These are phyloP conservation scores for Neurospora pannonica DNA, from an alignment of 495 filamentous ascomycete genomes.

Conservation along the genomic window DNA sequence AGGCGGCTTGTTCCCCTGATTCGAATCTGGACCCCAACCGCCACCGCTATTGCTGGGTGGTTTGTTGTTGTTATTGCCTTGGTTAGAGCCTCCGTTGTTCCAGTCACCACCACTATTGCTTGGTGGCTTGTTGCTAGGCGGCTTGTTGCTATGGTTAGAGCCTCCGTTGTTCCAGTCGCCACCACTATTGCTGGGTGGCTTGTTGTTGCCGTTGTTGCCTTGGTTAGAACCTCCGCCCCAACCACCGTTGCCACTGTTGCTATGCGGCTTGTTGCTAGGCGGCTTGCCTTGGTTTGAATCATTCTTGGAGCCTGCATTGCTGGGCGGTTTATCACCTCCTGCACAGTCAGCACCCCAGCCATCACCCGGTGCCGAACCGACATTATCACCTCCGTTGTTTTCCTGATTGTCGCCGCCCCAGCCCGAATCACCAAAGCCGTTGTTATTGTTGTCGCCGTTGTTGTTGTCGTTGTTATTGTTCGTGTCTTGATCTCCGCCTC, in stretches of 20 bases:
- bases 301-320: neutral
- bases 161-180: conserved; percentile 2
- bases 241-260: neutral
- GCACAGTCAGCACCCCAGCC: neutral
- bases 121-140: too few relatives aligned
- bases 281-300: neutral
- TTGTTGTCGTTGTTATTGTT: neutral
- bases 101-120: too few relatives aligned
- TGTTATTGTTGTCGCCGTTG: neutral
- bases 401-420: neutral
- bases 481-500: neutral
- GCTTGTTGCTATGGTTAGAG: neutral
- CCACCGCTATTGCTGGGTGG: neutral
- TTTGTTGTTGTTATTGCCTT: neutral
- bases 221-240: neutral
- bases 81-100: neutral
- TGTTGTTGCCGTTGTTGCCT: neutral
- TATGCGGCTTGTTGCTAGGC: neutral
- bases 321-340: neutral
- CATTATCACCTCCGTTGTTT: neutral
- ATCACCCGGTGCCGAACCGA: neutral
- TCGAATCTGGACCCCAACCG: neutral
- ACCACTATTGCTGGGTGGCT: neutral
- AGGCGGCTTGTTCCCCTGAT: neutral
- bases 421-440: neutral